Evolutionary conservation across 2,329 filamentous ascomycete genomes (phyloP), one percentile per base, ranked within the genome.

Genomic region (Polychaeton citri): DNA sequence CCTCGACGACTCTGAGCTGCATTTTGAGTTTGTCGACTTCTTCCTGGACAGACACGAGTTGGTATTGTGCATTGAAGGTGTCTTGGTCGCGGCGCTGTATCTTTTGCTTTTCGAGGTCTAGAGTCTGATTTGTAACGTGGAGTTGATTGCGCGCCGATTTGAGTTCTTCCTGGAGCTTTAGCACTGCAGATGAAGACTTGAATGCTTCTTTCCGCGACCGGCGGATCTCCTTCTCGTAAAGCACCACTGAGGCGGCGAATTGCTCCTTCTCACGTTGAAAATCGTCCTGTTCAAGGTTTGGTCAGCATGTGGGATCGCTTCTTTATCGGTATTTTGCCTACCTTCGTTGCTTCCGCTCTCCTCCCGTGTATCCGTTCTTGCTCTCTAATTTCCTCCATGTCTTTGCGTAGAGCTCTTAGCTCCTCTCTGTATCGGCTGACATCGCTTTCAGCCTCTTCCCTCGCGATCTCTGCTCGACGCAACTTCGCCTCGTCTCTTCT

Each of bases 161-260:
- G 43, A 82, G 66, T 48, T 84, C 79, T 47, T 83, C 79, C 52
- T 83, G 78, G n/a, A 79, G 54, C 52, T 81, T 81, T 47, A 83
- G 72, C 20, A 78, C 68, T 8, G 64, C 59, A 2, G 78, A 81
- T 46, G 81, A 77, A n/a, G 73, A 71, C 52, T 82, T 83, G 66
- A 82, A 83, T 2, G 75, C 76, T 47, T 84, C 80, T 48, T 84
- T 84, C 34, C 77, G 67, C 7, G 73, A 69, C 38, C 74, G 68
- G 37, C 79, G 71, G 30, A 82, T 76, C 54, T 84, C 79, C 53
- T 83, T 83, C 49, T 84, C 79, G 71, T 79, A 83, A 7, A 81
- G 41, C 1, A 43, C 43, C 13, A 45, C 36, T 32, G 58, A 54
- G 8, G 54, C 51, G 12, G 52, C 47, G 37, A 51, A 48, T 16